phyloP scores from a whole-genome alignment of 163 green algal genomes.

The Trebouxiophyceae sp. region DNA sequence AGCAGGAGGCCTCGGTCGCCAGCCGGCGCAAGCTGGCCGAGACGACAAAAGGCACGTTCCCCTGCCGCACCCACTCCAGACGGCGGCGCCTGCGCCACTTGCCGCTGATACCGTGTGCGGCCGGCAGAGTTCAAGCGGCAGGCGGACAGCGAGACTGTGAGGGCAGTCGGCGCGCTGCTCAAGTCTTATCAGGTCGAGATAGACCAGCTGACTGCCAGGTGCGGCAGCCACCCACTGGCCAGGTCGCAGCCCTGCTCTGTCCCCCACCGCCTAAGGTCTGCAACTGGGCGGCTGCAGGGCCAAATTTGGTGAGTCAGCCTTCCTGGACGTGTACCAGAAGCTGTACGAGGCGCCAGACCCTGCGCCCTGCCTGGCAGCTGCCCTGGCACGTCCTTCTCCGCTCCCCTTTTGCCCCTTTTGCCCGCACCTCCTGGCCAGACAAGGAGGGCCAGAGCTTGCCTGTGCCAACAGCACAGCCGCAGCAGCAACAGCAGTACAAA shows the following conservation, averaged over 20 bases:
- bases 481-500: no score
- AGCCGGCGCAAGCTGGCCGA: constrained; percentile 74
- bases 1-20: constrained; percentile 76
- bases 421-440: no score
- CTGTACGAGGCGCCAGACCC: constrained; percentile 90
- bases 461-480: no score
- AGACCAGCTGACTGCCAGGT: constrained; percentile 54
- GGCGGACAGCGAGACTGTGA: constrained; percentile 16
- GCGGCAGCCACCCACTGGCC: not conserved
- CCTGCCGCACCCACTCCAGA: not conserved
- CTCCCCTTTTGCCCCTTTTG: no score
- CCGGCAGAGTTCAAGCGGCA: constrained; percentile 29
- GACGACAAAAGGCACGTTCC: constrained; percentile 31
- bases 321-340: constrained; percentile 84
- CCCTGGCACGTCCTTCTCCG: constrained; percentile 21
- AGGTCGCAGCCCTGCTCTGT: no score
- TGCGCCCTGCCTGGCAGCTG: constrained; percentile 45
- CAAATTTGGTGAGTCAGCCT: constrained; percentile 66
- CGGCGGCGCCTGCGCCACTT: not conserved
- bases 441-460: no score
- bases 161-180: constrained; percentile 51
- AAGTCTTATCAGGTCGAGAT: constrained; percentile 92
- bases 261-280: no score
- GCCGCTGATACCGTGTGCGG: not conserved
- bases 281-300: constrained; percentile 24